phyloP scores from a whole-genome alignment of 495 filamentous ascomycete species.

The Aspergillus sparsus region DNA sequence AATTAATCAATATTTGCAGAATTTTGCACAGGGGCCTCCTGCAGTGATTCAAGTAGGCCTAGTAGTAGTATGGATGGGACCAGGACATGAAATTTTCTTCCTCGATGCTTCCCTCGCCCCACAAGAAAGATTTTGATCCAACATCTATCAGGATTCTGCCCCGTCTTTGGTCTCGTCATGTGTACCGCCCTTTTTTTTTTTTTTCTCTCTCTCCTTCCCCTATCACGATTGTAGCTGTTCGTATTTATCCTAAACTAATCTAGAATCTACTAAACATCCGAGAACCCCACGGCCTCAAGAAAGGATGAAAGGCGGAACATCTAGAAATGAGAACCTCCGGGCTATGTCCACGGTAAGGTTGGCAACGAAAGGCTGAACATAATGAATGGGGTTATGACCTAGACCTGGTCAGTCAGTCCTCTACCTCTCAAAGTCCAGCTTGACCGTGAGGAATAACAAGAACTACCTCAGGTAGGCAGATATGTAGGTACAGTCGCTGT shows the following conservation, averaged over 20 bases:
- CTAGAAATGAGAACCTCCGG: too few relatives aligned
- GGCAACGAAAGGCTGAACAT: too few relatives aligned
- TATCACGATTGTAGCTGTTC: not conserved
- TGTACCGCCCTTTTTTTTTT: not conserved
- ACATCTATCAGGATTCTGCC: constrained; percentile 1
- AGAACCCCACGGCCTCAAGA: not conserved
- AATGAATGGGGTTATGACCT: too few relatives aligned
- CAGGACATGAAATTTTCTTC: not conserved
- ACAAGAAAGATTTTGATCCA: not conserved
- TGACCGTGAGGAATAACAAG: too few relatives aligned
- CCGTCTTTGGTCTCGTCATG: not conserved
- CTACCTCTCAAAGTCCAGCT: too few relatives aligned
- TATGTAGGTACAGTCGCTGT: too few relatives aligned
- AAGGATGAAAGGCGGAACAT: too few relatives aligned
- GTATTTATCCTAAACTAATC: constrained; percentile 3
- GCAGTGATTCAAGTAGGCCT: too few relatives aligned
- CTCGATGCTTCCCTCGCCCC: not conserved
- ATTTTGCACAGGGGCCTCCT: not conserved
- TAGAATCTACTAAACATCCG: constrained; percentile 16
- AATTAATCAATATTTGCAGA: not conserved
- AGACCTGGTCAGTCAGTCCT: too few relatives aligned
- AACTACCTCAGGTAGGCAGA: too few relatives aligned
- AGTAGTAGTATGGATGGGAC: too few relatives aligned
- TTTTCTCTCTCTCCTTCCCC: not conserved
- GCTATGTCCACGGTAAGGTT: too few relatives aligned